Base-by-base conservation (phyloP, 1,139 yeast species). In the Yamadazyma buinensis region DNA sequence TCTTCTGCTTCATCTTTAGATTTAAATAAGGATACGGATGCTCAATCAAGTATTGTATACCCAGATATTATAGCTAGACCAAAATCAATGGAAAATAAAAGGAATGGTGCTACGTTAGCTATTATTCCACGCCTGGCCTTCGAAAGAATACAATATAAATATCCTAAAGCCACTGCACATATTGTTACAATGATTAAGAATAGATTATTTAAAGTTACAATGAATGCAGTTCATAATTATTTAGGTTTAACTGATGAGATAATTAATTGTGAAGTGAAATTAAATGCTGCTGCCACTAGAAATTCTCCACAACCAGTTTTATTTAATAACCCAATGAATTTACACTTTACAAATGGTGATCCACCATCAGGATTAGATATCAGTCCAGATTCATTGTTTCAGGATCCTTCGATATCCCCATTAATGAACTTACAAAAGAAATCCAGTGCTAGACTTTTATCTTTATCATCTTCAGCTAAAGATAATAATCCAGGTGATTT, bases 141-240 rank as follows among this genome's bases (percentile, higher is more conserved):
- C 49, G 73, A 77, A 36, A 67, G 84, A 37, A 73, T 92, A 30
- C 84, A 86, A 11, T 54, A 66, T 25, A 85, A 81, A 47, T 86
- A 81, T 52, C 97, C 98, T 7, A 78, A 84, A 44, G 86, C 96
- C 0, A 83, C 96, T 0, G 85, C 97, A 0, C 96, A 90, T 55
- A 90, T 92, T 30, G 94, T 92, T 7, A 95, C 95, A 44, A 88
- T 92, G 77, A 87, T 92, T 13, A 65, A 90, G 42, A 83, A 95
- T 1, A 74, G 95, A 42, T 68, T 92, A 38, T 87, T 87, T 54
- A 75, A 95, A 48, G 97, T 92, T 6, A 90, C 97, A 0, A 80
- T 90, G 60, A 92, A 84, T 52, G 85, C 97, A 0, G 85, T 94
- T 10, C 94, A 90, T 52, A 75, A 78, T 47, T 92, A 92, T 54